Evolutionary conservation across 2,329 filamentous ascomycete species (phyloP).

Genomic region (Didymella exigua): DNA sequence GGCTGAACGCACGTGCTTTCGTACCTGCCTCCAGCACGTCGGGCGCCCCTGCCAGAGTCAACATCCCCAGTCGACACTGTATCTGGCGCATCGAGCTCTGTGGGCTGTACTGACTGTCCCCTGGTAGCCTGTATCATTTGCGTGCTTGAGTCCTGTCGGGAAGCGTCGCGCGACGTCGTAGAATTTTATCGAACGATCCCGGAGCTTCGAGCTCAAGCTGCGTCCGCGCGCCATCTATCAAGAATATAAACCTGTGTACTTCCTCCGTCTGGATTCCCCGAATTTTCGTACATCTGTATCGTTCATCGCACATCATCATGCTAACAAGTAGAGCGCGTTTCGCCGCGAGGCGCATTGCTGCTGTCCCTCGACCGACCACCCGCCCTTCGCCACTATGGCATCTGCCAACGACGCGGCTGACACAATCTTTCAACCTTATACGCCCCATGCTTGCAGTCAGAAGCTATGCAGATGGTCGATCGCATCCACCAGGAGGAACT

Average conservation of each 20-base stretch:
- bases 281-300: conserved; percentile 7
- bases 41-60: not conserved
- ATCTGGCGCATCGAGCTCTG: not conserved
- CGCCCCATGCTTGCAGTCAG: conserved; percentile 55
- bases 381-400: conserved; percentile 30
- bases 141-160: not conserved
- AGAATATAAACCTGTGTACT: conserved; percentile 33
- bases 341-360: conserved; percentile 43
- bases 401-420: conserved; percentile 27
- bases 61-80: not conserved
- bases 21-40: not conserved
- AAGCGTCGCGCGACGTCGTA: conserved; percentile 15
- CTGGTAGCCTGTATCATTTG: not conserved
- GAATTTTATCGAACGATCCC: conserved; percentile 32
- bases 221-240: conserved; percentile 25
- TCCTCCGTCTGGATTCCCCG: conserved; percentile 3
- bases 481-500: conserved; percentile 88
- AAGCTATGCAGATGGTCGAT: conserved; percentile 64
- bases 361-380: conserved; percentile 20
- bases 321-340: conserved; percentile 44
- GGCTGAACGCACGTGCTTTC: conserved; percentile 18
- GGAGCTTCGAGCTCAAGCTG: conserved; percentile 29
- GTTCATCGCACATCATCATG: conserved; percentile 32
- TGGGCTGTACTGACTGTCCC: not conserved
- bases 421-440: conserved; percentile 22